Conservation (phyloP, 495 filamentous ascomycete species). For the Cairneyella variabilis region DNA sequence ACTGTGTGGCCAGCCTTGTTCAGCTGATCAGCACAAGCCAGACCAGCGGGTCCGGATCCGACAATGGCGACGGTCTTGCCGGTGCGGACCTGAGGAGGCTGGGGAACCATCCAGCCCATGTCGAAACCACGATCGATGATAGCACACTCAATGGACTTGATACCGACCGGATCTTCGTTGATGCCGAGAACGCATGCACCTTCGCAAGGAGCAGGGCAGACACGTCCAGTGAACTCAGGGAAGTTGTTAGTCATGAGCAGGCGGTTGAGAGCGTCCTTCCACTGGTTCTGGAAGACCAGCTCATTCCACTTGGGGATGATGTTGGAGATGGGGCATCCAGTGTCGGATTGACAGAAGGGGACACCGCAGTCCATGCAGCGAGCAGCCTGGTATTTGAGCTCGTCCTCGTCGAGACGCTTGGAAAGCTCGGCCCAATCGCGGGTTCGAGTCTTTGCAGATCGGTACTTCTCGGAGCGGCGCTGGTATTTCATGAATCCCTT, state of each 20-base stretch:
- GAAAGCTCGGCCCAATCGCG: constrained; percentile 97
- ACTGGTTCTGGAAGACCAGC: constrained; percentile 86
- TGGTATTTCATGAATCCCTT: constrained; percentile 99
- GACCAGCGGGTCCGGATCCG: constrained; percentile 90
- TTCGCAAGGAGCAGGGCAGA: constrained; percentile 97
- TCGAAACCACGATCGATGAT: constrained; percentile 99
- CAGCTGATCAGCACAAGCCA: constrained; percentile 90
- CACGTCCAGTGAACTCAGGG: constrained; percentile 97
- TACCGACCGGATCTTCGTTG: constrained; percentile 96
- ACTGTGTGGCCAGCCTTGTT: constrained; percentile 91
- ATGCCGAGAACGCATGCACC: constrained; percentile 97
- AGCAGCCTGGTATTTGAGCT: constrained; percentile 97
- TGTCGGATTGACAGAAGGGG: constrained; percentile 97
- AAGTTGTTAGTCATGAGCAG: constrained; percentile 99
- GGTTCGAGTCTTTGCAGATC: constrained; percentile 76
- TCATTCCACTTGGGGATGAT: constrained; percentile 99
- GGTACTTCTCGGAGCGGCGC: constrained; percentile 92
- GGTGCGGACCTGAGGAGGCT: constrained; percentile 72
- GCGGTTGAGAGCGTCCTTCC: constrained; percentile 92
- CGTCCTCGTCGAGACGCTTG: constrained; percentile 85
- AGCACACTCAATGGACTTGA: constrained; percentile 98
- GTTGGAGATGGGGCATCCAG: constrained; percentile 96
- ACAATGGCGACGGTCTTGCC: constrained; percentile 92
- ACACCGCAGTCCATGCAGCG: constrained; percentile 99
- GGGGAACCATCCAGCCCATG: constrained; percentile 98